Evolutionary conservation across 306 rosid genomes (phyloP), one percentile per base, ranked within the genome.

Genomic region (Quillaja saponaria): DNA sequence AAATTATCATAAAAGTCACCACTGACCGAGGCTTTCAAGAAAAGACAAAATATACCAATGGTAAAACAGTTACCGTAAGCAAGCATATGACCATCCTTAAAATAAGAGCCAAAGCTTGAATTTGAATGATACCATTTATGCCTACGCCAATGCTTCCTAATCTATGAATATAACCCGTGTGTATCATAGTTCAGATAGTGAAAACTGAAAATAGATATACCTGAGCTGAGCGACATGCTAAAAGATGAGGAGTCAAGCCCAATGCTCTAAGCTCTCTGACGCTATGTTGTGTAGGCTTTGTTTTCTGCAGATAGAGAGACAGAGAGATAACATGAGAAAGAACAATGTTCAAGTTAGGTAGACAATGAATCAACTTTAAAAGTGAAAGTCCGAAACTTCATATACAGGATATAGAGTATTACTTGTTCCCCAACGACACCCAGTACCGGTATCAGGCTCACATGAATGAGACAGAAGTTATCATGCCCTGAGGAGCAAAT

Each of bases 371-470:
- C 49, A 45, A 54, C 8, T 49, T 20, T 58, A 49, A 64, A 45
- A 47, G 68, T 45, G 25, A 18, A 71, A 64, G 70, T 39, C 61
- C n/a, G n/a, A n/a, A n/a, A n/a, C n/a, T n/a, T 33, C 33, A 72
- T 48, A 57, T 44, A 76, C 40, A 33, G 56, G 48, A 71, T 58
- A 56, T 51, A 45, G 49, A 71, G 65, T 63, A 76, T 79, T 89
- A 94, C 99, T 75, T 94, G 99, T 81, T 94, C 99, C 65, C 99
- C 99, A 71, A 94, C 99, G 66, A 89, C 96, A 66, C 99, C 86
- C 79, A 89, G 58, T 58, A 94, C 96, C 13, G 97, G 99, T 66
- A 94, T 85, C 69, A 94, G 67, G 96, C 99, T 94, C 80, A 94
- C 99, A 71, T 94, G 99, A 78, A 94, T 69, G 66, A 94, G 99